Base-by-base conservation (phyloP, 176 grass and related monocot species). In the Phoenix roebelenii region DNA sequence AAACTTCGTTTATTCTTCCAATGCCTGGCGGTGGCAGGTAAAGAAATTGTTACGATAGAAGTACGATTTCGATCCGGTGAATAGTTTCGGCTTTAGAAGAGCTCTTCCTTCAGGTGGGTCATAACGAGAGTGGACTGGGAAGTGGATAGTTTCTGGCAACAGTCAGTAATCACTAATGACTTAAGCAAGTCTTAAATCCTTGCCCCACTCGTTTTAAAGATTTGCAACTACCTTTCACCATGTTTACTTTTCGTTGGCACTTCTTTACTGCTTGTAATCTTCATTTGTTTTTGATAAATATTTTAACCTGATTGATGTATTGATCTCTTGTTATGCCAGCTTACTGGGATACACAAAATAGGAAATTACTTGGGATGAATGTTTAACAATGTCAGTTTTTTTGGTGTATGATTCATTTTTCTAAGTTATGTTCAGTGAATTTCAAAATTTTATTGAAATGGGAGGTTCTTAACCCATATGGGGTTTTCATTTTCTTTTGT, bases 161-260 rank as follows among this genome's bases (percentile, higher is more conserved):
- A 18, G 26, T 18, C 58, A 39, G 26, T 60, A 29, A 32, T 60
- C 28, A 60, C 16, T 60, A 60, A 60, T 60, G 26, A 14, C 22
- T 18, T 35, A 16, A 18, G 58, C n/a, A 0, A 5, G 58, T 19
- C 25, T 39, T 19, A n/a, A 29, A 17, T 60, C 58, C 25, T 30
- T 60, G 58, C 58, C 58, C 58, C 58, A 60, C 58, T 17, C 15
- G n/a, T 39, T 24, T 60, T 60, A n/a, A 60, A 35, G 16, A 30
- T 26, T 32, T 56, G 17, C 58, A 60, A 60, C 58, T 32, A 60
- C 58, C 17, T 60, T 60, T 16, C 58, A 32, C 7, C 58, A 39
- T 25, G 17, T 32, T 26, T 17, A 60, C 28, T 60, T 17, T 60
- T 60, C 35, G n/a, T 60, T 4, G 28, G 58, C 10, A 60, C 58